A percentile compares a stretch with the other conserved stretches of the same genome.
These are phyloP conservation scores for Aspergillus sergii DNA, from an alignment of 2,329 filamentous ascomycete genomes.

Conservation along the genomic window DNA sequence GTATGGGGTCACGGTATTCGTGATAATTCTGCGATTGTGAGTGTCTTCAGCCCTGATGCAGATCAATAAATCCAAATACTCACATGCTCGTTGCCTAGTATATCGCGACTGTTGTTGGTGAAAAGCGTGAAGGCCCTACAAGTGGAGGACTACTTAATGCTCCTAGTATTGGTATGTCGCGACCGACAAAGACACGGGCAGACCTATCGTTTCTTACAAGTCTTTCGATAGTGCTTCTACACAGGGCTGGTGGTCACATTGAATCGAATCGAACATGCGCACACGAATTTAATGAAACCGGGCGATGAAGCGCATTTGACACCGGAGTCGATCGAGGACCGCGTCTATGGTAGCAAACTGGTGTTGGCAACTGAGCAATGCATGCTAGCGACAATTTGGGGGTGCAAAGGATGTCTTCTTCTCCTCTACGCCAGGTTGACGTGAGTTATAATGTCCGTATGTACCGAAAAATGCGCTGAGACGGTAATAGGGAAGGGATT, in stretches of 20 bases:
- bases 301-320: neutral
- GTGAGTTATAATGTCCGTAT: neutral
- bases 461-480: neutral
- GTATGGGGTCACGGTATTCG: neutral
- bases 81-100: neutral
- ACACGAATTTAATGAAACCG: constrained; percentile 1
- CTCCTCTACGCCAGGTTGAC: constrained; percentile 2
- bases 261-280: constrained; percentile 1
- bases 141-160: neutral
- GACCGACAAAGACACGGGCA: neutral
- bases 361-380: neutral
- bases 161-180: neutral
- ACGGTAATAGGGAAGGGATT: neutral
- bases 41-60: neutral
- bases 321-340: neutral
- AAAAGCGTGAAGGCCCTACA: neutral
- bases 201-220: neutral
- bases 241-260: neutral
- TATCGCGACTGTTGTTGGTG: neutral
- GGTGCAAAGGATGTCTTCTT: neutral
- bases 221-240: neutral
- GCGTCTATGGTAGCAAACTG: neutral
- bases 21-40: neutral
- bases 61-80: neutral
- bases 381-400: constrained; percentile 1